Evolutionary conservation across 257 asterid genomes (phyloP).

Genomic region (Jacaranda mimosifolia): DNA sequence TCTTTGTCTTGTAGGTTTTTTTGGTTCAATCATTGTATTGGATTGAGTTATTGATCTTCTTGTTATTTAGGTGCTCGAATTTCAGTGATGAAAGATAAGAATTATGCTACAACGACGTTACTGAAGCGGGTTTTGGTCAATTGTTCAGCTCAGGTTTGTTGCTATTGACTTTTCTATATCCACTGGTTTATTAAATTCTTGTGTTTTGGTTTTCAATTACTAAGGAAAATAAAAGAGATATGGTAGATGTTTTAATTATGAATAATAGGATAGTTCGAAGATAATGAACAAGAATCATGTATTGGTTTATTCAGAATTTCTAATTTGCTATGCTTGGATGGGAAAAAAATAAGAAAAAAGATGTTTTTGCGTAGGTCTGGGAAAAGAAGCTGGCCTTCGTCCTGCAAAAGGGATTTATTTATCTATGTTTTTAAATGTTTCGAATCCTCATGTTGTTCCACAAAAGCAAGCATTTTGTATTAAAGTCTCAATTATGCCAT

Average conservation of each 20-base stretch:
- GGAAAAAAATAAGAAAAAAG: not conserved
- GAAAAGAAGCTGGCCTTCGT: slow-evolving; percentile 1
- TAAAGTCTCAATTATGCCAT: too few species aligned
- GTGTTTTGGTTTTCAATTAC: not conserved
- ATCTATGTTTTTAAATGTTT: slow-evolving; percentile 5
- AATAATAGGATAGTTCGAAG: not conserved
- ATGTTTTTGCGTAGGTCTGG: not conserved
- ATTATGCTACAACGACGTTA: slow-evolving; percentile 56
- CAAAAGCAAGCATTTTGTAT: too few species aligned
- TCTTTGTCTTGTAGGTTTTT: not conserved
- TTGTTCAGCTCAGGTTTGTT: slow-evolving; percentile 83
- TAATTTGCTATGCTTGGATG: slow-evolving; percentile 17
- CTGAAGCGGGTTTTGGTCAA: slow-evolving; percentile 69
- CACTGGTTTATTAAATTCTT: not conserved
- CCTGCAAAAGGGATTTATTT: slow-evolving; percentile 18
- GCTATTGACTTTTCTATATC: slow-evolving; percentile 2
- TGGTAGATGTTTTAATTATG: not conserved
- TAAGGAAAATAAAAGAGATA: not conserved
- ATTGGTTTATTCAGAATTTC: slow-evolving; percentile 1
- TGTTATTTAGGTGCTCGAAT: slow-evolving; percentile 34
- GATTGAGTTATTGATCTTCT: slow-evolving; percentile 33
- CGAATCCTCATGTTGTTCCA: not conserved
- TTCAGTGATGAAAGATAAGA: slow-evolving; percentile 84
- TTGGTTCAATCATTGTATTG: slow-evolving; percentile 22
- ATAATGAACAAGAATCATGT: slow-evolving; percentile 5